Percentiles rank a stretch among this genome's conserved stretches.
phyloP scores from a whole-genome alignment of 2,329 filamentous ascomycete genomes.

The Macrophomina tecta region DNA sequence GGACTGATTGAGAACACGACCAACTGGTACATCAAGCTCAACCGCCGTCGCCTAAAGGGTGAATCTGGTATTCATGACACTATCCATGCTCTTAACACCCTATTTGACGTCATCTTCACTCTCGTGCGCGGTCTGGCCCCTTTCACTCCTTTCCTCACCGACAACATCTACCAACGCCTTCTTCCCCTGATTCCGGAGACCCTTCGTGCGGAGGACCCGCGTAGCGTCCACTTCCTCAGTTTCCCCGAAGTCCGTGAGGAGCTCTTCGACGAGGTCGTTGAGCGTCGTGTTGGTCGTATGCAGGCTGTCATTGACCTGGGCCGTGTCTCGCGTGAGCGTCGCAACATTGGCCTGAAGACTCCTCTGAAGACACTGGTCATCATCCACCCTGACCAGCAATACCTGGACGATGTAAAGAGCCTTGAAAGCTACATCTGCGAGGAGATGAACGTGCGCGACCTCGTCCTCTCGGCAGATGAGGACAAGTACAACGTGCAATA shows the following conservation, averaged over 20 bases:
- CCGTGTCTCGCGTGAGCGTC: slow-evolving; percentile 83
- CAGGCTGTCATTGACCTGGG: slow-evolving; percentile 93
- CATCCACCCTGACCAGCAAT: slow-evolving; percentile 81
- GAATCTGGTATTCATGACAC: slow-evolving; percentile 87
- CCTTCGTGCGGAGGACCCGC: slow-evolving; percentile 71
- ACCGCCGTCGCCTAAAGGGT: slow-evolving; percentile 87
- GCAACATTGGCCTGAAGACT: slow-evolving; percentile 84
- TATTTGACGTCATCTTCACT: slow-evolving; percentile 92
- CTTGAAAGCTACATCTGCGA: slow-evolving; percentile 88
- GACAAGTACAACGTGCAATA: slow-evolving; percentile 91
- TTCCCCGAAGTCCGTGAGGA: slow-evolving; percentile 90
- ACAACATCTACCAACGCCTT: slow-evolving; percentile 88
- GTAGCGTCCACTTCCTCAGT: slow-evolving; percentile 89
- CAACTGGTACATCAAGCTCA: slow-evolving; percentile 99
- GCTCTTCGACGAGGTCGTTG: slow-evolving; percentile 84
- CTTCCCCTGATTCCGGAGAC: slow-evolving; percentile 80
- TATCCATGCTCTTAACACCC: slow-evolving; percentile 85
- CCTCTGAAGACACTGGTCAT: slow-evolving; percentile 89
- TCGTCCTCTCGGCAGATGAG: slow-evolving; percentile 85
- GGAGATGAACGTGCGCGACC: slow-evolving; percentile 87
- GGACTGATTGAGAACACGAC: slow-evolving; percentile 90
- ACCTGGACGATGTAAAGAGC: slow-evolving; percentile 84
- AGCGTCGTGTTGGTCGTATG: slow-evolving; percentile 88
- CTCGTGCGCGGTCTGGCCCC: slow-evolving; percentile 87
- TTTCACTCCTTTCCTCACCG: slow-evolving; percentile 94